Evolutionary conservation across 129 eudicot genomes (phyloP), one percentile per base, ranked within the genome.

Genomic region (Flaveria trinervia): DNA sequence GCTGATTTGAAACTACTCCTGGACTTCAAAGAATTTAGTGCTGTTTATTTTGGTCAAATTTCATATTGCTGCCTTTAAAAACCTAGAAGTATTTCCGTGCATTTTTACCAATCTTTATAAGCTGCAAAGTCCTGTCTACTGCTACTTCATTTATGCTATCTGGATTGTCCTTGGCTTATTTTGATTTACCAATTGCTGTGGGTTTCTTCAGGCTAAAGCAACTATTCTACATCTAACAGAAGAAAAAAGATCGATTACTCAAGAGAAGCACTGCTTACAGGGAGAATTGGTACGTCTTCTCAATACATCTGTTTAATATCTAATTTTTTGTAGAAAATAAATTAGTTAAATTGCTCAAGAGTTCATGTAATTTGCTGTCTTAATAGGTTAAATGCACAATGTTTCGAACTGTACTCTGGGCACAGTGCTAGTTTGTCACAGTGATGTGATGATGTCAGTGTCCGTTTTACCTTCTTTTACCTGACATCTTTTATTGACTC

Each of bases 241-340:
- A 80, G 84, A 74, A 46, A 80, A 74, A 80, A 56, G 84, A 75
- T 80, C 33, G 28, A 75, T 65, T 74, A 68, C 71, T 74, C 80
- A 80, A 30, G 84, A 74, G 75, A 80, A 68, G 41, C 80, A 80
- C 80, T 55, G 68, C 17, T 44, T 80, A 80, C 84, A 80, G 76
- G 84, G 84, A 67, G 84, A 80, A 55, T 45, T 80, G 80, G 84
- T 80, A 55, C 41, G 77, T 71, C 15, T 61, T 71, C 66, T 50
- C 20, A 28, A 67, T 44, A 44, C 65, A 20, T 67, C n/a, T 10
- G 3, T 57, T 56, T 56, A 41, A 20, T 7, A 0, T 41, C 68
- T 41, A 49, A 16, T 45, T 13, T 41, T 33, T 41, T 22, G 23
- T 9, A 41, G n/a, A 43, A 9, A 17, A 11, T 67, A 23, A 44